These are phyloP conservation scores for Lanmaoa rubissima DNA, from an alignment of 768 basidiomycete genomes.

Conservation along the genomic window DNA sequence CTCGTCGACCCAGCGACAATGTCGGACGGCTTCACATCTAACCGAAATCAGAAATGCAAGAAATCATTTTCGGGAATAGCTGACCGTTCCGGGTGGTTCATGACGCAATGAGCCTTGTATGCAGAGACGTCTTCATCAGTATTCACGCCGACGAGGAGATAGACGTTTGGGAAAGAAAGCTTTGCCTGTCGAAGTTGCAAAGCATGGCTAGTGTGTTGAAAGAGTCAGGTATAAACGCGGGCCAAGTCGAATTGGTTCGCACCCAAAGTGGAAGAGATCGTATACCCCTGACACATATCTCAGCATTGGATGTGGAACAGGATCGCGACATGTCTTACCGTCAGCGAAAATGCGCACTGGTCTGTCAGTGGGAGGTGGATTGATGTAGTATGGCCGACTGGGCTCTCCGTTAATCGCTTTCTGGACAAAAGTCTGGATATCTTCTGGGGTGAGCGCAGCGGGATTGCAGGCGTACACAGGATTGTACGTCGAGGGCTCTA, in stretches of 20 bases:
- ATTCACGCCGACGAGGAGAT: constrained; percentile 91
- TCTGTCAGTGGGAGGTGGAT: constrained; percentile 73
- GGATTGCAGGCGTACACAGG: constrained; percentile 53
- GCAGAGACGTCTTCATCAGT: constrained; percentile 78
- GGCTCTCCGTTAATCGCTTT: constrained; percentile 72
- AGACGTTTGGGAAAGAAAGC: constrained; percentile 83
- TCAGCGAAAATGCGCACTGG: constrained; percentile 93
- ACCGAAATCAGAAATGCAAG: neutral
- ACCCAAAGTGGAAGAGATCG: constrained; percentile 97
- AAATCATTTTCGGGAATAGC: constrained; percentile 12
- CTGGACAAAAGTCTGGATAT: constrained; percentile 76
- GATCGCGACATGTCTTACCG: constrained; percentile 47
- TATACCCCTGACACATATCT: constrained; percentile 69
- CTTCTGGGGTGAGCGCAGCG: constrained; percentile 64
- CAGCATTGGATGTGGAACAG: neutral
- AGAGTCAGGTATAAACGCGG: constrained; percentile 4
- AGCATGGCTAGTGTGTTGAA: constrained; percentile 64
- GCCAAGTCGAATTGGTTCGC: constrained; percentile 25
- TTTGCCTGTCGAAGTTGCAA: constrained; percentile 97
- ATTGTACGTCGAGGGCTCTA: constrained; percentile 40
- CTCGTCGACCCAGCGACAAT: constrained; percentile 97
- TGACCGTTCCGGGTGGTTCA: constrained; percentile 86
- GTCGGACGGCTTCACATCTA: constrained; percentile 86
- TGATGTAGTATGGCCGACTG: constrained; percentile 75
- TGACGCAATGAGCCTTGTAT: constrained; percentile 82